phyloP scores from a whole-genome alignment of 176 grass and related monocot genomes.

The Avena atlantica region DNA sequence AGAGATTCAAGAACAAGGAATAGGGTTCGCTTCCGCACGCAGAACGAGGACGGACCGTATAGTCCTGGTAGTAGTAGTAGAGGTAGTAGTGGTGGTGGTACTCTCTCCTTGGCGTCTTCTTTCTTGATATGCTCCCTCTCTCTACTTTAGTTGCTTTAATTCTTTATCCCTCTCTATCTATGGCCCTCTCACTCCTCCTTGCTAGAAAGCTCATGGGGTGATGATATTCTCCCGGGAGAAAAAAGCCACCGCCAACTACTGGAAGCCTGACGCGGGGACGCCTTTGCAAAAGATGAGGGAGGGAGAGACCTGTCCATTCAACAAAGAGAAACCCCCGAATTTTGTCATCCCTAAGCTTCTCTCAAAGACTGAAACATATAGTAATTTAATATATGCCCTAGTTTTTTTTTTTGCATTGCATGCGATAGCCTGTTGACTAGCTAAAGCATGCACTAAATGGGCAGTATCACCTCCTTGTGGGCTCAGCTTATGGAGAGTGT shows the following conservation, averaged over 20 bases:
- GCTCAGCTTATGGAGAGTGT: neutral
- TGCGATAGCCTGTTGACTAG: neutral
- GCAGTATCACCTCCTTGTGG: conserved; percentile 17
- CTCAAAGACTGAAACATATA: neutral
- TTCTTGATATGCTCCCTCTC: conserved; percentile 51
- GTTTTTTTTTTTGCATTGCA: neutral
- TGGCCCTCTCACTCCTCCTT: conserved; percentile 25
- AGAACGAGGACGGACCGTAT: conserved; percentile 38
- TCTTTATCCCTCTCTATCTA: conserved; percentile 35
- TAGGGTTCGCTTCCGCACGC: conserved; percentile 81
- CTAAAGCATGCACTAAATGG: neutral
- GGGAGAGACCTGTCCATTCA: conserved; percentile 29
- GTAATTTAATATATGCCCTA: neutral
- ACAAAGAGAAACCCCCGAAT: conserved; percentile 12
- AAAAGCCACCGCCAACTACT: conserved; percentile 69
- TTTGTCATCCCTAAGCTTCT: conserved; percentile 28
- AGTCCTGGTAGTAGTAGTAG: conserved; percentile 25
- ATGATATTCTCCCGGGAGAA: neutral
- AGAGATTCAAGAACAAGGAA: conserved; percentile 99
- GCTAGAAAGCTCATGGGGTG: conserved; percentile 47
- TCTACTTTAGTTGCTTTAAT: conserved; percentile 57
- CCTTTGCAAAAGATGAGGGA: conserved; percentile 56
- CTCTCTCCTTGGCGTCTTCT: conserved; percentile 53
- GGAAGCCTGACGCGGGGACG: conserved; percentile 44
- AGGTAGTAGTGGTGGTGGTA: conserved; percentile 23